phyloP scores from a whole-genome alignment of 2,329 filamentous ascomycete species.

The Aspergillus hortae region DNA sequence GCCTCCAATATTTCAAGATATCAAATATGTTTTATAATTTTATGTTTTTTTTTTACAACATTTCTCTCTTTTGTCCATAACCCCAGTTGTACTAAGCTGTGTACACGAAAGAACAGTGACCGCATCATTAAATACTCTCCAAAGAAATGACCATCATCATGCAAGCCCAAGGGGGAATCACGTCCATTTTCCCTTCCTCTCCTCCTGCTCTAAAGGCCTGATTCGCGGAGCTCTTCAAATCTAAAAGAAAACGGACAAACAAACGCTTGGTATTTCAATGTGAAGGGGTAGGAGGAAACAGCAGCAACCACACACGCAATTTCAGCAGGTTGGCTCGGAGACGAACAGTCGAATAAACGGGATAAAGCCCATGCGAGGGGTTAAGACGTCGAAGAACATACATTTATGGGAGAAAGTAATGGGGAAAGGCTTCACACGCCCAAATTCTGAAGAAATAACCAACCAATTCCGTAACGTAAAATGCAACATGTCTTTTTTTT shows the following conservation, averaged over 20 bases:
- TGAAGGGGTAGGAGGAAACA: conserved; percentile 10
- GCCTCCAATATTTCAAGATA: not conserved
- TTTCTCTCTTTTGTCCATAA: conserved; percentile 8
- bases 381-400: conserved; percentile 31
- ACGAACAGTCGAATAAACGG: conserved; percentile 12
- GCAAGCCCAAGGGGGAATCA: conserved; percentile 18
- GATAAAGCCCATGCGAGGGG: conserved; percentile 14
- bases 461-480: conserved; percentile 35
- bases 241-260: conserved; percentile 11
- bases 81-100: conserved; percentile 24
- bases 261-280: conserved; percentile 23
- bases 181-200: conserved; percentile 2
- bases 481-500: conserved; percentile 37
- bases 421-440: conserved; percentile 19
- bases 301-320: conserved; percentile 29
- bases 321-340: conserved; percentile 24
- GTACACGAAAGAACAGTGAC: conserved; percentile 28
- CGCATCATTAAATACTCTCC: conserved; percentile 18
- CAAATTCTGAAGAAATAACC: conserved; percentile 36
- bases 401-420: conserved; percentile 22
- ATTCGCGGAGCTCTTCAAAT: conserved; percentile 12
- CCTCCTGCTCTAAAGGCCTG: not conserved
- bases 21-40: conserved; percentile 7
- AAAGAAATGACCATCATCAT: conserved; percentile 25
- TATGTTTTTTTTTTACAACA: conserved; percentile 14